Base-by-base conservation (phyloP, 2,329 filamentous ascomycete genomes). In the Cytospora paraplurivora region DNA sequence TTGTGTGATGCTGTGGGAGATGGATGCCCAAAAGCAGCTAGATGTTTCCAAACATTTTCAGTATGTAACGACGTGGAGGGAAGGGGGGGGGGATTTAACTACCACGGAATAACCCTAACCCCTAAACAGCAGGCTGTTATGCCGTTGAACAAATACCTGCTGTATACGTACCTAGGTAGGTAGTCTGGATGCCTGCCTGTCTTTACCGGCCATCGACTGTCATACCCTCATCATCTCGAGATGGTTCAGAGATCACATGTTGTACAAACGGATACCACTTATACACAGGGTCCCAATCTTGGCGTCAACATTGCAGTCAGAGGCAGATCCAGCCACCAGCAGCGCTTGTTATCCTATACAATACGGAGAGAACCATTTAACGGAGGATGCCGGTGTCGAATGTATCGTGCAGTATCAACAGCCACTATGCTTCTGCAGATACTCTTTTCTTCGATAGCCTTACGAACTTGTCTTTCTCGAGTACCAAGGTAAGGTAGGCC, bases 1-100 rank as follows among this genome's bases (percentile, higher is more conserved):
- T 55, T 55, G 38, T 61, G 59, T 61, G 34, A 47, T 44, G 56
- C 52, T 38, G 47, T 60, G 15, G 41, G 47, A 27, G 13, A 37
- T 38, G 27, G 37, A 41, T 37, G 50, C 33, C 21, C n/a, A 7
- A 19, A 10, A 47, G 44, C 6, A 47, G 44, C 27, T 27, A 27
- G 2, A 10, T 19, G 44, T 47, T 47, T 10, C n/a, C 13, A 8
- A 21, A 19, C 44, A 47, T 8, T 37, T 13, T 37, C 8, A 10
- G n/a, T 47, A 7, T 19, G n/a, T 19, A 10, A 37, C 35, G 8
- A 13, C 35, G 35, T 37, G 11, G n/a, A 47, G 7, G 41, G 11
- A n/a, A 19, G 7, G 44, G 44, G 44, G n/a, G 44, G 44, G 44
- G 44, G 35, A 2, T 37, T n/a, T 19, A 47, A 19, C 44, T 27